Percentiles rank a stretch among this genome's conserved stretches.
These are phyloP conservation scores for Solanum etuberosum DNA, from an alignment of 257 asterid genomes.

Conservation along the genomic window DNA sequence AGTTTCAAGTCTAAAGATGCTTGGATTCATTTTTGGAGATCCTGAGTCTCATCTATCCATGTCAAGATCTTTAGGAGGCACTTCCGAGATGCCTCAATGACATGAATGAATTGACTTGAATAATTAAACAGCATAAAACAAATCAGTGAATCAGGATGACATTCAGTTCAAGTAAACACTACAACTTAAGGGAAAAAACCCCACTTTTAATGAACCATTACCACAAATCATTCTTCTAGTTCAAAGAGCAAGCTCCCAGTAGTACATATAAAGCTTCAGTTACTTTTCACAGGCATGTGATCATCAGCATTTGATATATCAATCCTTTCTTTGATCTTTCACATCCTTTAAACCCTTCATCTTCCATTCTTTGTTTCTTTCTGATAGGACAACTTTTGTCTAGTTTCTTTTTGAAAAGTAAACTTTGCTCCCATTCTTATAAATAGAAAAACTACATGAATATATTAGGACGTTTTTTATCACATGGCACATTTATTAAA, in stretches of 20 bases:
- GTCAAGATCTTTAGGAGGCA: background rate
- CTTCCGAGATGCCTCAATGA: background rate
- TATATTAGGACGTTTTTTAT: background rate
- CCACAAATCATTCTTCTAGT: background rate
- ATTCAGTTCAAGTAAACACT: background rate
- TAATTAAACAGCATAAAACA: background rate
- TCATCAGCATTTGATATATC: background rate
- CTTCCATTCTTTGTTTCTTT: background rate
- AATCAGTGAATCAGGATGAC: background rate
- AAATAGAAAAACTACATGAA: background rate
- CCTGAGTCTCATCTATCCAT: background rate
- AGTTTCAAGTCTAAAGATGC: background rate
- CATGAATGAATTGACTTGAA: background rate
- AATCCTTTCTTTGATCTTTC: background rate
- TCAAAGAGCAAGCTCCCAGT: background rate
- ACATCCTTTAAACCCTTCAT: background rate
- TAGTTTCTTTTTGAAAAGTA: background rate
- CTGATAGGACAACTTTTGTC: background rate
- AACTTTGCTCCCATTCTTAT: background rate
- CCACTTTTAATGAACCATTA: background rate
- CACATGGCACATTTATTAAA: background rate
- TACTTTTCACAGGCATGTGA: background rate
- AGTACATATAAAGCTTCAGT: background rate
- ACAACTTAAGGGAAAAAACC: background rate
- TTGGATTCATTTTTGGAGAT: background rate